Conservation (phyloP, 2,329 filamentous ascomycete genomes). For the Talaromyces sp. region DNA sequence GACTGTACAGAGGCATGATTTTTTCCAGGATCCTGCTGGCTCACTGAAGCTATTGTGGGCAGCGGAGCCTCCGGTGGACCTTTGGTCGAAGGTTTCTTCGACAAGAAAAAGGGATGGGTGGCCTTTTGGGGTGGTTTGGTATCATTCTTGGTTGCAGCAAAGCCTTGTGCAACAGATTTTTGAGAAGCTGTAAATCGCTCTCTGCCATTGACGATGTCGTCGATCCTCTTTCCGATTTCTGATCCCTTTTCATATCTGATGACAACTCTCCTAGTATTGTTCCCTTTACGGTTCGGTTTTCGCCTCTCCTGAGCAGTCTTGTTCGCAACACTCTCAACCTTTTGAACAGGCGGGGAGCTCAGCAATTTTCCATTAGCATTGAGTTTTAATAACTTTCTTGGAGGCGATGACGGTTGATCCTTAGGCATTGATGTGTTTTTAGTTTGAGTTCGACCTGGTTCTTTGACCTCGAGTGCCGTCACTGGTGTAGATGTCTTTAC, state of each 20-base stretch:
- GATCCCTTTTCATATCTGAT: slow-evolving; percentile 58
- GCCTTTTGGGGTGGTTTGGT: slow-evolving; percentile 39
- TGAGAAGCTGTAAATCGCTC: slow-evolving; percentile 24
- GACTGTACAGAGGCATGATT: neutral
- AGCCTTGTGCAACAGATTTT: slow-evolving; percentile 20
- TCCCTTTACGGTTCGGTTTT: slow-evolving; percentile 32
- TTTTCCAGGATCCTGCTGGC: neutral
- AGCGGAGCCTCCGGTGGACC: neutral
- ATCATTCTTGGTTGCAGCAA: slow-evolving; percentile 18
- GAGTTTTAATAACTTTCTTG: slow-evolving; percentile 46
- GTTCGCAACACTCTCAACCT: slow-evolving; percentile 15
- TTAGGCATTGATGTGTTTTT: neutral
- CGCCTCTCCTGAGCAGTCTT: slow-evolving; percentile 24
- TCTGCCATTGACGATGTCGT: slow-evolving; percentile 53
- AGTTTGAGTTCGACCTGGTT: neutral
- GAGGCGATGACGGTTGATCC: slow-evolving; percentile 38
- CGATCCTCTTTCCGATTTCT: slow-evolving; percentile 56
- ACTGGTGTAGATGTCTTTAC: slow-evolving; percentile 23
- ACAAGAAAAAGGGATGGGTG: slow-evolving; percentile 65
- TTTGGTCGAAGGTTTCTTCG: slow-evolving; percentile 46
- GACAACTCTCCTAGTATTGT: slow-evolving; percentile 41
- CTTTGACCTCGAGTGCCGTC: neutral
- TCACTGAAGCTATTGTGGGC: neutral
- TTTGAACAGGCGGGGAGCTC: slow-evolving; percentile 30
- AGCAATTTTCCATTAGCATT: slow-evolving; percentile 42